phyloP scores from a whole-genome alignment of 768 basidiomycete genomes.

The Lactarius vividus region DNA sequence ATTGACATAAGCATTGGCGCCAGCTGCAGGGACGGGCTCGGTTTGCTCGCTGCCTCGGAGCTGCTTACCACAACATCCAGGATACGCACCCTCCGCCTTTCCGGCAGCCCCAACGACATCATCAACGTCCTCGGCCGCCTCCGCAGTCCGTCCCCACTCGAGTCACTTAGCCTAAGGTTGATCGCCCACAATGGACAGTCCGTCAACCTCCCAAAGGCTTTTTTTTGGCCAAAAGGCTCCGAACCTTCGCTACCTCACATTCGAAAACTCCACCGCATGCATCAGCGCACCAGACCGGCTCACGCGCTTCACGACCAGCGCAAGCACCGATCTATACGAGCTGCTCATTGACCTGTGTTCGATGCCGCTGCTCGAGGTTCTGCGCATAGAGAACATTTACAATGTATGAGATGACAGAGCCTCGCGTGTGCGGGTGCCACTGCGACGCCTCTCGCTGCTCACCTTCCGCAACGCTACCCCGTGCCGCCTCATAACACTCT shows the following conservation, averaged over 20 bases:
- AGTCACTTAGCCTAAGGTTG: too few relatives aligned
- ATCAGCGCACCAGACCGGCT: constrained; percentile 13
- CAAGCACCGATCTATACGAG: background rate
- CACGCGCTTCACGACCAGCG: constrained; percentile 15
- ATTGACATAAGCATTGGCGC: too few relatives aligned
- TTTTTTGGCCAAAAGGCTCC: constrained; percentile 14
- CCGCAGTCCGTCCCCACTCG: too few relatives aligned
- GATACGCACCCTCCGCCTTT: too few relatives aligned
- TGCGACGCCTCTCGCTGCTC: constrained; percentile 8
- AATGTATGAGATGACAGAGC: background rate
- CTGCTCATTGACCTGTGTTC: background rate
- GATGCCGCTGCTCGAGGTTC: constrained; percentile 15
- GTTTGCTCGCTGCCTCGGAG: too few relatives aligned
- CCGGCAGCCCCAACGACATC: too few relatives aligned
- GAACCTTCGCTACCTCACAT: constrained; percentile 4
- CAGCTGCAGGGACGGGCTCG: too few relatives aligned
- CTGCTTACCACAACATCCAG: too few relatives aligned
- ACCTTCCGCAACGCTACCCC: constrained; percentile 12
- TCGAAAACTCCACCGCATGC: background rate
- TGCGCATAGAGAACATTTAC: constrained; percentile 16
- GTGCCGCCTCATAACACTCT: constrained; percentile 6
- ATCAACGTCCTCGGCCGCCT: too few relatives aligned
- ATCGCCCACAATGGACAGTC: background rate
- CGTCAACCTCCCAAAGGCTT: constrained; percentile 3
- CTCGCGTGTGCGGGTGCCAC: background rate